Percentiles rank a stretch among this genome's conserved stretches.
Conservation (phyloP, 164 flowering plant species). For the Stephania japonica region DNA sequence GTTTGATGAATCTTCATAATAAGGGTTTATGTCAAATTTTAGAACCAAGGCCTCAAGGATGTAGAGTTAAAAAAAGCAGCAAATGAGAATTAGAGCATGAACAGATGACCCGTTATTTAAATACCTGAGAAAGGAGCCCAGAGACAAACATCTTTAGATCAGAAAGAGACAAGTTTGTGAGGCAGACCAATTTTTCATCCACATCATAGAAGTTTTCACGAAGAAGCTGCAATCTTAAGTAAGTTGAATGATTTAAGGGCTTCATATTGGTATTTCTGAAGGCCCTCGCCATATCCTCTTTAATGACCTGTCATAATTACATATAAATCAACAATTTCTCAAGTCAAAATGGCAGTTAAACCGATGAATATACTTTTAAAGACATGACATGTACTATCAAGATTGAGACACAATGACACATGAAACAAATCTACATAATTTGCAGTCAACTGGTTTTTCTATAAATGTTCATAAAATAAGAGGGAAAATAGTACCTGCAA, state of each 20-base stretch:
- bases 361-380: background rate
- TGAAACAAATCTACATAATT: background rate
- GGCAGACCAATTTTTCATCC: slow-evolving; percentile 66
- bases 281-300: slow-evolving; percentile 80
- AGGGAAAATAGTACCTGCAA: background rate
- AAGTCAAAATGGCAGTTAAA: too few species aligned
- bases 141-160: slow-evolving; percentile 71
- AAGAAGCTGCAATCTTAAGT: slow-evolving; percentile 76
- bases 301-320: slow-evolving; percentile 58
- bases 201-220: slow-evolving; percentile 80
- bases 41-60: too few species aligned
- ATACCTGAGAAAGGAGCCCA: slow-evolving; percentile 79
- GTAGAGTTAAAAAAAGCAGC: background rate
- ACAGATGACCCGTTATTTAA: background rate
- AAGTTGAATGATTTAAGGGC: slow-evolving; percentile 79
- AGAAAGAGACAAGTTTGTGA: slow-evolving; percentile 43
- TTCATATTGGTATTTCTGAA: slow-evolving; percentile 84
- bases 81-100: background rate
- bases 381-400: background rate
- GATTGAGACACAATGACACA: background rate
- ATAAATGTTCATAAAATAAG: background rate
- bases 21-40: too few species aligned
- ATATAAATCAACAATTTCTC: background rate
- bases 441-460: background rate
- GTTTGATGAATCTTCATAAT: too few species aligned